Conservation (phyloP, 2,329 filamentous ascomycete genomes). For the Corniculantispora saksenae region DNA sequence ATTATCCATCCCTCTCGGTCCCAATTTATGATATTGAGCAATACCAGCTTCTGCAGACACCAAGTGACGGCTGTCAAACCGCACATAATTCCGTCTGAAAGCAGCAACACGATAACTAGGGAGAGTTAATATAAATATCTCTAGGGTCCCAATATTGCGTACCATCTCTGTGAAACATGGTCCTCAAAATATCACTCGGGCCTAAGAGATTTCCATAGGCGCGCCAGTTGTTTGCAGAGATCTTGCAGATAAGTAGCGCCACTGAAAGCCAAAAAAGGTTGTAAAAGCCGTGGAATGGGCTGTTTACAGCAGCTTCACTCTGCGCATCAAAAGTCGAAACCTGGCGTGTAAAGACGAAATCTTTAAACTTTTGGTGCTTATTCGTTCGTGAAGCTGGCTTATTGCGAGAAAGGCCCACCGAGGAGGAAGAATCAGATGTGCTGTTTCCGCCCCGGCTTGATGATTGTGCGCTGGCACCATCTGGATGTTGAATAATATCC, state of each 20-base stretch:
- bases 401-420: conserved; percentile 20
- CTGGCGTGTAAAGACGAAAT: conserved; percentile 69
- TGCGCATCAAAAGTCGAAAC: conserved; percentile 76
- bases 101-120: conserved; percentile 52
- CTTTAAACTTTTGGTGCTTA: conserved; percentile 37
- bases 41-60: conserved; percentile 62
- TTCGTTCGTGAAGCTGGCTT: conserved; percentile 8
- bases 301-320: conserved; percentile 64
- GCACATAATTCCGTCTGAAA: conserved; percentile 72
- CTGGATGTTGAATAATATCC: neutral
- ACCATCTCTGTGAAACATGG: conserved; percentile 61
- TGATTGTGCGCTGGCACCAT: neutral
- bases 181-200: conserved; percentile 68
- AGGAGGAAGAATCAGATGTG: conserved; percentile 27
- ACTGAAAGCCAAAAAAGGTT: conserved; percentile 76
- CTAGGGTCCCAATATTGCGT: conserved; percentile 17
- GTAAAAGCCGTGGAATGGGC: conserved; percentile 77
- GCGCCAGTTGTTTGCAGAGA: conserved; percentile 68
- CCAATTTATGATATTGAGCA: conserved; percentile 65
- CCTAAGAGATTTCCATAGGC: conserved; percentile 69
- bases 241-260: conserved; percentile 64
- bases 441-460: neutral
- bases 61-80: conserved; percentile 65
- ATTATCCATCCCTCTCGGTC: conserved; percentile 69
- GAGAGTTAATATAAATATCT: neutral